phyloP scores from a whole-genome alignment of 352 stramenopile genomes.

The Phytophthora crassamura region DNA sequence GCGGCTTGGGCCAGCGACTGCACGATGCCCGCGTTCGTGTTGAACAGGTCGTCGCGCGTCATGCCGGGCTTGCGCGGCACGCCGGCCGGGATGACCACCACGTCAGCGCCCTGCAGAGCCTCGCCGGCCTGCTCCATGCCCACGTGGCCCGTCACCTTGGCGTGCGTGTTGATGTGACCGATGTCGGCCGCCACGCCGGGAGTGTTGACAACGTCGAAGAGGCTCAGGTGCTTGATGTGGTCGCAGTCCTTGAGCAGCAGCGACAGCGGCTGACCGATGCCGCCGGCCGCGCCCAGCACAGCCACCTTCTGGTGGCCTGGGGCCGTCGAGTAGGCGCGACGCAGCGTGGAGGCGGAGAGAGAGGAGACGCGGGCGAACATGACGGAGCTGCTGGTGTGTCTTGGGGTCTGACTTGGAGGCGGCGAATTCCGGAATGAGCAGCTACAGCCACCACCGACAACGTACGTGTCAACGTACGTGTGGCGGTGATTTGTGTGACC shows the following conservation, averaged over 20 bases:
- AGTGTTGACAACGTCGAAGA: slow-evolving; percentile 99
- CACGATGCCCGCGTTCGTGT: slow-evolving; percentile 97
- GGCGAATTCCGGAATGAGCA: slow-evolving; percentile 29
- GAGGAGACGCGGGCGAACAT: slow-evolving; percentile 35
- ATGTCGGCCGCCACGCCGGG: slow-evolving; percentile 98
- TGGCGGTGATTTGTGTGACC: slow-evolving; percentile 24
- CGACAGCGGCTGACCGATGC: slow-evolving; percentile 98
- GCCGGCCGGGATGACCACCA: slow-evolving; percentile 99
- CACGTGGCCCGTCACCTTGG: slow-evolving; percentile 74
- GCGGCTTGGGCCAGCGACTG: slow-evolving; percentile 94
- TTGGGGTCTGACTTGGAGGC: slow-evolving; percentile 14
- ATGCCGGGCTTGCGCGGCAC: slow-evolving; percentile 99
- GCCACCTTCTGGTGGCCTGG: slow-evolving; percentile 80
- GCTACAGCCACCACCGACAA: background rate
- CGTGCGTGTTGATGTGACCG: slow-evolving; percentile 91
- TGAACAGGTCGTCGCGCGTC: slow-evolving; percentile 96
- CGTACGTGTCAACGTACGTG: too few relatives aligned
- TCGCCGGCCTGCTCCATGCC: slow-evolving; percentile 83
- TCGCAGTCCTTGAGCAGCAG: slow-evolving; percentile 98
- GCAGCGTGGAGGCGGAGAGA: slow-evolving; percentile 28
- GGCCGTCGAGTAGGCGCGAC: slow-evolving; percentile 64
- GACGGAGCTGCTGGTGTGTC: slow-evolving; percentile 1
- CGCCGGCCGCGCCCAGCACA: slow-evolving; percentile 94
- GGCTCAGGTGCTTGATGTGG: slow-evolving; percentile 95
- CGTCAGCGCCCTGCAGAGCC: slow-evolving; percentile 86